Conservation (phyloP, 345 rosid species). For the Salix dunnii region DNA sequence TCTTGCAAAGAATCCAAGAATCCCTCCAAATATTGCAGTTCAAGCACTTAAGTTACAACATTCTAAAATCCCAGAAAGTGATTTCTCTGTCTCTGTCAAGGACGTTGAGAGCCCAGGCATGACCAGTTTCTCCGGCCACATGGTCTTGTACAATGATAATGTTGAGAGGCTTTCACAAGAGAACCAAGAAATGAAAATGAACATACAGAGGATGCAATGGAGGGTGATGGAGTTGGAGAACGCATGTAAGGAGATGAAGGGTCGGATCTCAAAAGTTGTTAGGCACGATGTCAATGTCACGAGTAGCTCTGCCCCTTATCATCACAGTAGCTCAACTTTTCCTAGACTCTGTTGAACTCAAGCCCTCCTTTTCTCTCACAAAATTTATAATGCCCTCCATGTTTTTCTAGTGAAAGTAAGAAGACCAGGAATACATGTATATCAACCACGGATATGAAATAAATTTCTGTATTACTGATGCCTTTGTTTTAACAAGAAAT, state of each 20-base stretch:
- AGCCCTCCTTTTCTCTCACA: background rate
- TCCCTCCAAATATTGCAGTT: constrained; percentile 66
- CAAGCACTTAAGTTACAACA: constrained; percentile 65
- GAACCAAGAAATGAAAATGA: constrained; percentile 30
- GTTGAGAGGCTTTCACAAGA: constrained; percentile 32
- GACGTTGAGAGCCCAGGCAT: background rate
- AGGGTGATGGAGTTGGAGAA: constrained; percentile 55
- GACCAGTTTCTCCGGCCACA: background rate
- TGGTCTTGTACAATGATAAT: background rate
- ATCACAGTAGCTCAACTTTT: constrained; percentile 19
- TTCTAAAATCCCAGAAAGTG: background rate
- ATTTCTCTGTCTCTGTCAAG: background rate
- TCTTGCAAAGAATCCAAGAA: constrained; percentile 73
- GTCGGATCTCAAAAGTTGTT: constrained; percentile 48
- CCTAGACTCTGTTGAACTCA: constrained; percentile 57
- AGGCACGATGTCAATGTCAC: constrained; percentile 14
- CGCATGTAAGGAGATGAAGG: constrained; percentile 52
- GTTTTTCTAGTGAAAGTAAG: background rate
- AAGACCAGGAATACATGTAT: background rate
- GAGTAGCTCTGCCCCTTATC: constrained; percentile 4
- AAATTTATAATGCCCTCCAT: background rate
- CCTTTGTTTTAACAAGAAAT: no score
- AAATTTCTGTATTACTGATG: background rate
- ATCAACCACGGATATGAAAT: background rate
- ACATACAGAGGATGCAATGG: constrained; percentile 44